Base-by-base conservation (phyloP, 192 early-diverging fungal species). In the Backusella psychrophila region DNA sequence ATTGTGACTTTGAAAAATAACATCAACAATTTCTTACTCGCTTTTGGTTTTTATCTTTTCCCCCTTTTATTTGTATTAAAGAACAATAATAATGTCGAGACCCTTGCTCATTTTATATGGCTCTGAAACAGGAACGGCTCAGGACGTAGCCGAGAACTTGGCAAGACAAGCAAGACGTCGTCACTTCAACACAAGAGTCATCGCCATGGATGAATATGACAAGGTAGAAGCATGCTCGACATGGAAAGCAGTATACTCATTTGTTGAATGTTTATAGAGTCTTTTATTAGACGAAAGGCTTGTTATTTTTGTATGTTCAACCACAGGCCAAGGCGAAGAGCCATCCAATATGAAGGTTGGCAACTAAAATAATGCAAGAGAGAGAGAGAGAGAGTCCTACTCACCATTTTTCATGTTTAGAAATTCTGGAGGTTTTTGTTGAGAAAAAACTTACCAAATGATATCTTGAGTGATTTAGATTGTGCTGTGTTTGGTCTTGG, bases 401-500 rank as follows among this genome's bases (percentile, higher is more conserved):
- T 69, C 67, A 71, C n/a, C 4, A 36, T 66, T 29, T 29, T 53
- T 52, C 4, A n/a, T 33, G 72, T 15, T 4, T 70, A 90, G 86
- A 80, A 81, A 81, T 96, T 98, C 76, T 99, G 98, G 98, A 89
- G 88, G 71, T 95, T 94, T 78, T 82, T 99, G 36, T 86, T 98
- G 56, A 89, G 94, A 67, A 97, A 97, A 79, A 87, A 91, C 8
- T 77, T 93, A 29, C 90, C 95, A 3, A 73, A 41, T 26, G 86
- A 92, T 53, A 86, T 92, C 1, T 84, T 98, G n/a, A 72, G 77
- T 15, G 80, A 86, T n/a, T 72, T 94, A 80, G 66, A 87, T 44
- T 95, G 91, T 82, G 93, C 94, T 4, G 97, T 99, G 23, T 94
- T 98, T 86, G 98, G 97, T 2, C 87, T 96, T 41, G 98, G 98